phyloP scores from a whole-genome alignment of 352 stramenopile species.

The Pythium myriotylum region DNA sequence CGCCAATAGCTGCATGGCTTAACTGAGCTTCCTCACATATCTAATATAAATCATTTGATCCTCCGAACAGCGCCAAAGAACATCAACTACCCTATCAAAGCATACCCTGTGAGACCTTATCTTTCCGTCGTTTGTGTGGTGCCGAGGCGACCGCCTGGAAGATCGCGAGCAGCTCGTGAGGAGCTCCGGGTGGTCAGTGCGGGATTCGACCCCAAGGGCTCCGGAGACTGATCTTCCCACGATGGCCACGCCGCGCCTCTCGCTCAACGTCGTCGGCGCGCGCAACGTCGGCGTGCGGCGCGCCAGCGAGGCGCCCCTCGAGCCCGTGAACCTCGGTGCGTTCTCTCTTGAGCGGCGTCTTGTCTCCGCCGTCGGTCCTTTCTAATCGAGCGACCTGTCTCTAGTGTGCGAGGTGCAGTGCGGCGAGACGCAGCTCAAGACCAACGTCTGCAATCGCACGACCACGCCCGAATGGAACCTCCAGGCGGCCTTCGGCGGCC shows the following conservation, averaged over 20 bases:
- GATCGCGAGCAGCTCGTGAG: slow-evolving; percentile 18
- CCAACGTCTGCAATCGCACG: slow-evolving; percentile 45
- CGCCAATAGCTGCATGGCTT: background rate
- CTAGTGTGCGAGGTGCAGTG: slow-evolving; percentile 65
- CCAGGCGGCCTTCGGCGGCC: slow-evolving; percentile 57
- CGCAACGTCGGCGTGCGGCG: slow-evolving; percentile 19
- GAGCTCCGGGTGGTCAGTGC: background rate
- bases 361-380: background rate
- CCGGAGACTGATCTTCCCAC: background rate
- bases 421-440: slow-evolving; percentile 50
- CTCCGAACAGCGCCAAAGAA: too few relatives aligned
- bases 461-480: slow-evolving; percentile 53
- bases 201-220: slow-evolving; percentile 10
- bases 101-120: background rate
- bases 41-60: slow-evolving; percentile 9
- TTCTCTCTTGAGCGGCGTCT: background rate
- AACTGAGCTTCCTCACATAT: background rate
- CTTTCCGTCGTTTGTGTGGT: background rate
- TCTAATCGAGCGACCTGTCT: too few relatives aligned
- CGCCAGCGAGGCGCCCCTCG: slow-evolving; percentile 11
- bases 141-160: background rate
- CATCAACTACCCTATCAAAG: background rate
- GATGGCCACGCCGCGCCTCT: slow-evolving; percentile 22
- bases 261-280: slow-evolving; percentile 22
- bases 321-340: slow-evolving; percentile 20